Base-by-base conservation (phyloP, 164 flowering plant genomes). In the Taxillus chinensis region DNA sequence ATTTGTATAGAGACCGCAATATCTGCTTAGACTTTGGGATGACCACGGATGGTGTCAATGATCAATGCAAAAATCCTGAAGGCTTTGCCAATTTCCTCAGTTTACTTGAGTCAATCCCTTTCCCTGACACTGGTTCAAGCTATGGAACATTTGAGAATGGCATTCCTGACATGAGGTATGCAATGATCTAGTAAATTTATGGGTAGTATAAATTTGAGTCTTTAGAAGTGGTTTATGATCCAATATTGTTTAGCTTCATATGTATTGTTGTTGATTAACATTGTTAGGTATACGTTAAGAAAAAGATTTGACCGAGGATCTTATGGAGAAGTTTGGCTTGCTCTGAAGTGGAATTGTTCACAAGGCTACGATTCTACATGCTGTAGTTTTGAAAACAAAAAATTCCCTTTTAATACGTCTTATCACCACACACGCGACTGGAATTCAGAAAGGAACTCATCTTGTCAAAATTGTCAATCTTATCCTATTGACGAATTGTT, bases 291-390 rank as follows among this genome's bases (percentile, higher is more conserved):
- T 71, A 71, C 79, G 2, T 70, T 93, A 12, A 84, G 77, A 78
- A 89, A 83, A 77, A 84, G 86, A 67, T 93, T 84, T 81, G 91
- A 78, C 60, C 96, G 86, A 67, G 99, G 99, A 71, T 78, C 97
- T 54, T 93, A 76, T 82, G 99, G 99, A 71, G 99, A 93, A 76
- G 99, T 91, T 73, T 93, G 97, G 97, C 71, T 93, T 76, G 97
- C 97, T 60, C 82, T 84, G 74, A 76, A 81, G 64, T 86, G 95
- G 95, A 82, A 90, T 64, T 83, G 88, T 70, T 77, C 86, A 62
- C 75, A 75, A 56, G 80, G 65, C 14, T 70, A 51, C n/a, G 70
- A 71, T 69, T 57, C 73, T 64, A 63, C 74, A 57, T 65, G 60
- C 10, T 55, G 67, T 78, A 74, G 49, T 45, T 57, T 39, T 48